These are phyloP conservation scores for Magnusiomyces suaveolens DNA, from an alignment of 1,139 yeast species.

Conservation along the genomic window DNA sequence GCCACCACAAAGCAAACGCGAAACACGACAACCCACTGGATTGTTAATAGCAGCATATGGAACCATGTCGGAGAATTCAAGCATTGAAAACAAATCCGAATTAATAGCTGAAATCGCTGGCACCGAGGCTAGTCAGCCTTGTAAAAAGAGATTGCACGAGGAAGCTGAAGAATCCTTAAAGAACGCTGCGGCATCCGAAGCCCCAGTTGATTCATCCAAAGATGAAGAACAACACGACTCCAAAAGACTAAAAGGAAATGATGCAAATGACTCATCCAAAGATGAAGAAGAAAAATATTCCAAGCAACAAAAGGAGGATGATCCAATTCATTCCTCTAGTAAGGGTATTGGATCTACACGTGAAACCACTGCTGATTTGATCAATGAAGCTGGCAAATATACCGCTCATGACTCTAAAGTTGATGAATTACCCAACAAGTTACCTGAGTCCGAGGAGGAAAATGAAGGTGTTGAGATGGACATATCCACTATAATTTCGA, in stretches of 20 bases:
- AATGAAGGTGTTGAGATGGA: background rate
- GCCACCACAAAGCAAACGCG: background rate
- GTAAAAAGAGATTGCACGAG: background rate
- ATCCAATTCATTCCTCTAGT: background rate
- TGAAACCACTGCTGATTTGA: constrained; percentile 6
- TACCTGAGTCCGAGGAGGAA: constrained; percentile 10
- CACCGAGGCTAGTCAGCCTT: background rate
- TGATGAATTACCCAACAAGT: constrained; percentile 7
- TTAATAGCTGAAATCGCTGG: background rate
- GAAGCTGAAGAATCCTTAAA: background rate
- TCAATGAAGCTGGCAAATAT: constrained; percentile 2
- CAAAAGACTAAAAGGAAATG: background rate
- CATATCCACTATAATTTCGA: background rate
- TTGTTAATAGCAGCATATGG: too few relatives aligned
- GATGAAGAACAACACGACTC: background rate
- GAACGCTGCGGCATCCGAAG: background rate
- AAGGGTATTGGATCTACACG: background rate
- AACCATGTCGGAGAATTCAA: background rate
- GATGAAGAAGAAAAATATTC: background rate
- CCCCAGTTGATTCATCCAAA: background rate
- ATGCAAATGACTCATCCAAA: background rate
- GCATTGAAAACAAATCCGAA: background rate
- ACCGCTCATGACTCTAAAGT: background rate
- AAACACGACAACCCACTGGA: too few relatives aligned
- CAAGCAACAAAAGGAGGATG: background rate